These are phyloP conservation scores for Aspergillus sp. DNA, from an alignment of 2,329 filamentous ascomycete genomes.

Conservation along the genomic window DNA sequence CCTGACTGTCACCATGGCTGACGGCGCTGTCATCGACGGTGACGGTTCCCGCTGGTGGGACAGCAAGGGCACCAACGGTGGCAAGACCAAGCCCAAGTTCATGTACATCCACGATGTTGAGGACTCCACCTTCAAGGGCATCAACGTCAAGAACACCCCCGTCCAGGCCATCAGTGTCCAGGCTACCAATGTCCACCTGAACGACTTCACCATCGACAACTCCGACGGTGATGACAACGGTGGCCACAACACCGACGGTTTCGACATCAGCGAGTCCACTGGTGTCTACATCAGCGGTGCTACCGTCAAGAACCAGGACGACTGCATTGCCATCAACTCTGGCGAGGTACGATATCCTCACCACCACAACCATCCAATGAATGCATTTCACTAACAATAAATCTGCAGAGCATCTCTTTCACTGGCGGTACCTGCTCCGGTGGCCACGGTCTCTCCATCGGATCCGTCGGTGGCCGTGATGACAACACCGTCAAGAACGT, in stretches of 20 bases:
- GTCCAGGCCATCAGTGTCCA: conserved; percentile 42
- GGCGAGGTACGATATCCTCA: conserved; percentile 40
- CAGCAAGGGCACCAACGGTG: conserved; percentile 60
- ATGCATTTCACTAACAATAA: background rate
- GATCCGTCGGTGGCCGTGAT: conserved; percentile 57
- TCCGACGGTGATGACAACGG: conserved; percentile 51
- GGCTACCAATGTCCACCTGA: conserved; percentile 55
- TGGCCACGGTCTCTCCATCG: conserved; percentile 59
- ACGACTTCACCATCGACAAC: conserved; percentile 60
- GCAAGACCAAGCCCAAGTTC: conserved; percentile 67
- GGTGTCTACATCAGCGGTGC: conserved; percentile 55
- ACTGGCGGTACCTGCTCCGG: conserved; percentile 34
- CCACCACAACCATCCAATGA: no score
- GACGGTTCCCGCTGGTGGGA: conserved; percentile 63
- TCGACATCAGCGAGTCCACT: conserved; percentile 43
- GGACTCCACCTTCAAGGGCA: conserved; percentile 35
- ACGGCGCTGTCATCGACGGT: conserved; percentile 57
- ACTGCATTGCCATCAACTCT: conserved; percentile 61
- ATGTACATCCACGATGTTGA: conserved; percentile 51
- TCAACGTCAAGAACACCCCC: conserved; percentile 41
- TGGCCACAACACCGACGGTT: conserved; percentile 56
- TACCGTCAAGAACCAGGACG: conserved; percentile 60
- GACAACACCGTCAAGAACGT: conserved; percentile 59
- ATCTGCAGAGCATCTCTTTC: conserved; percentile 29
- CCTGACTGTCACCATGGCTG: conserved; percentile 55